Evolutionary conservation across 805 yeast genomes (phyloP), one percentile per base, ranked within the genome.

Genomic region (Zygoascus tannicola): DNA sequence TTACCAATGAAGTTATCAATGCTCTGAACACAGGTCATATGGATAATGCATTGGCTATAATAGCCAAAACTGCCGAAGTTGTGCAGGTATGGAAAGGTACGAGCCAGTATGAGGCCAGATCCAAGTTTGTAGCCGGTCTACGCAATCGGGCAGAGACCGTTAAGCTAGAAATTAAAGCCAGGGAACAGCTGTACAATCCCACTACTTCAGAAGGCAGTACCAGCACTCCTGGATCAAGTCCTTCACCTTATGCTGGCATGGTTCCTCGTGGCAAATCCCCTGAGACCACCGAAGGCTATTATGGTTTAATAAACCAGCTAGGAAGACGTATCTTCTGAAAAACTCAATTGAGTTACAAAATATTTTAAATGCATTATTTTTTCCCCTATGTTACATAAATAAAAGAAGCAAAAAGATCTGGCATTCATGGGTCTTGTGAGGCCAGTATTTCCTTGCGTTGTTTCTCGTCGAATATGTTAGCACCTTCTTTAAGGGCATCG

Each of bases 401-500:
- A n/a, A n/a, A n/a, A n/a, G n/a, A n/a, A n/a, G n/a, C n/a, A n/a
- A n/a, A n/a, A n/a, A n/a, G n/a, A n/a, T n/a, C n/a, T n/a, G n/a
- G n/a, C n/a, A n/a, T n/a, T n/a, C n/a, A n/a, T n/a, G n/a, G n/a
- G n/a, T n/a, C n/a, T n/a, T n/a, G n/a, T n/a, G n/a, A n/a, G n/a
- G 22, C 39, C 26, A 52, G 33, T 16, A 51, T 44, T 45, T 51
- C 36, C 32, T 45, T 42, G 21, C 54, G 50, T 42, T 63, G 65
- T 22, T 62, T 57, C 4, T 45, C 48, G 28, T 56, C 56, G 47
- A 65, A 65, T n/a, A 65, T 56, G 39, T 64, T 63, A 20, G 52
- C 53, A 23, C 69, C 70, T 42, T 59, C 56, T 45, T 64, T 64
- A 36, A 66, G 55, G 1, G 66, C 67, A 15, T 57, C 54, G 23